Base-by-base conservation (phyloP, 2,329 filamentous ascomycete species). In the Curvularia hawaiiensis region DNA sequence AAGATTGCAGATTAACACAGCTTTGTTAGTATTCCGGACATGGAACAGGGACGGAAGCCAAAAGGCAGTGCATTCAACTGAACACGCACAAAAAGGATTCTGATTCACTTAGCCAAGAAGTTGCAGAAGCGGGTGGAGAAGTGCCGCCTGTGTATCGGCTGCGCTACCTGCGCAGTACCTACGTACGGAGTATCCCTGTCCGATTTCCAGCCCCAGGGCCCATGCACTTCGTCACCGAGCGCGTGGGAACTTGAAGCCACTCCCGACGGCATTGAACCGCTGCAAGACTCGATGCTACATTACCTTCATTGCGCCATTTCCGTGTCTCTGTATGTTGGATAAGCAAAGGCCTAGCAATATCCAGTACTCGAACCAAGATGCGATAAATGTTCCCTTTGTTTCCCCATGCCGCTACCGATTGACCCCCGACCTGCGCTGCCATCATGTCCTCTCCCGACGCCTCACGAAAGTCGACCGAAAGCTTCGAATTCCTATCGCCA, bases 381-480 rank as follows among this genome's bases (percentile, higher is more conserved):
- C 59, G 53, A 61, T 66, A 63, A 50, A 50, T 16, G 48, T 50
- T 28, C 57, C 56, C 31, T 53, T 67, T 30, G 22, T 53, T 53
- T 56, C 68, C 68, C 65, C 69, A 75, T 75, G 72, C 71, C 72
- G 75, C 72, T 66, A 60, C 66, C 71, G 65, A 63, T 60, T 59
- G 55, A 61, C 65, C 38, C 61, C 64, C 67, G 66, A 65, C 63
- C 58, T 62, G 65, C 68, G 66, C 66, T 63, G 60, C 70, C 58
- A 71, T 66, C 65, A 75, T 74, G 71, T 77, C 79, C 60, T 79
- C 78, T 55, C 71, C 79, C 55, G 49, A 60, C 58, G 74, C 75
- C 48, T 75, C 77, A 50, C 77, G 79, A 66, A 75, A 69, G 60
- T 83, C 82, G 56, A 72, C 78, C 52, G 82, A 84, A 67, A 83